Evolutionary conservation across 2,329 filamentous ascomycete genomes (phyloP).

Genomic region (Ceratocystiopsis brevicomis): DNA sequence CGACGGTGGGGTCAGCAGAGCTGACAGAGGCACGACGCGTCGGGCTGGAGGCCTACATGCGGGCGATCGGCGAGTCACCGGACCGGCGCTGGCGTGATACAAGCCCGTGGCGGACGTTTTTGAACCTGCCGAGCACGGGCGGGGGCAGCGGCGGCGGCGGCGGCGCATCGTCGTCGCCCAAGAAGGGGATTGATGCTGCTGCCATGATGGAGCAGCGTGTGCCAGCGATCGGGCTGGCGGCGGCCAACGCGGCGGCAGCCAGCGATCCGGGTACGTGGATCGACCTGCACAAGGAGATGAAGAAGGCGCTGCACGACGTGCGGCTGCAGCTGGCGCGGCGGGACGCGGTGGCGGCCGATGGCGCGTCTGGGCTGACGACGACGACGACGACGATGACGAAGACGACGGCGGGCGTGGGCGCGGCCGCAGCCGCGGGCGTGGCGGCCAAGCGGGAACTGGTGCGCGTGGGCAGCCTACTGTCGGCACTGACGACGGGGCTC

Average conservation of each 20-base stretch:
- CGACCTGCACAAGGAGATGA: constrained; percentile 57
- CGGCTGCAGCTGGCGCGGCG: constrained; percentile 45
- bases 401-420: no score
- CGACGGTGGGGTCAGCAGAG: constrained; percentile 48
- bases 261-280: constrained; percentile 54
- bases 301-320: constrained; percentile 49
- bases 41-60: constrained; percentile 52
- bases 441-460: constrained; percentile 59
- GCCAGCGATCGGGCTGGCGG: constrained; percentile 17
- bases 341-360: constrained; percentile 34
- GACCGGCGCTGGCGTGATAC: constrained; percentile 61
- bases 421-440: constrained; percentile 29
- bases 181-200: constrained; percentile 17
- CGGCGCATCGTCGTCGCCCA: constrained; percentile 15
- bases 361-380: constrained; percentile 13
- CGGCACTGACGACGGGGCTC: constrained; percentile 46
- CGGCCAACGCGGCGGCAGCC: constrained; percentile 23
- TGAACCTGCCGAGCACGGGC: constrained; percentile 38
- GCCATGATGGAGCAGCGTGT: constrained; percentile 16
- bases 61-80: constrained; percentile 50
- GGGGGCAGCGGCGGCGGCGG: constrained; percentile 8
- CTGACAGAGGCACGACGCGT: constrained; percentile 52
- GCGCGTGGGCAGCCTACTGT: constrained; percentile 44
- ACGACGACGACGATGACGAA: background rate
- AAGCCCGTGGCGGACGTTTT: constrained; percentile 51